phyloP scores from a whole-genome alignment of 202 grass and related monocot genomes.

The Tripidium arundinaceum region DNA sequence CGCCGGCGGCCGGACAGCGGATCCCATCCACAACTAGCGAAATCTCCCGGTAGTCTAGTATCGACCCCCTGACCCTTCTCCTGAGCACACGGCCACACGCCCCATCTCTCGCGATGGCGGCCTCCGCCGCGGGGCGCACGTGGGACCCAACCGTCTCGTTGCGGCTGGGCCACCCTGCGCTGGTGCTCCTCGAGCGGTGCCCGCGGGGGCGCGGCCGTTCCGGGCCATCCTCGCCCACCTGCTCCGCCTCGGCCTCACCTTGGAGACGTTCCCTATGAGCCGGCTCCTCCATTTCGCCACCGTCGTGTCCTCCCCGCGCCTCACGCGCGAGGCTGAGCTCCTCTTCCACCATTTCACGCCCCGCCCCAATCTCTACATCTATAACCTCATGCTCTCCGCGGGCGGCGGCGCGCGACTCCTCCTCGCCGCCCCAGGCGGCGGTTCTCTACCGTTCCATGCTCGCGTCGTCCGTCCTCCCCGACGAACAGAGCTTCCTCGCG shows the following conservation, averaged over 20 bases:
- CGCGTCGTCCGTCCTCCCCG: slow-evolving; percentile 4
- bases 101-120: neutral
- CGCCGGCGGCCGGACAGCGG: neutral
- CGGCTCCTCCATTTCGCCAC: slow-evolving; percentile 50
- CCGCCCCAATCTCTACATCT: slow-evolving; percentile 52
- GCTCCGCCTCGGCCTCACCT: slow-evolving; percentile 45
- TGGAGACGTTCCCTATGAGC: slow-evolving; percentile 54
- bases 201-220: slow-evolving; percentile 19
- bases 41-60: neutral
- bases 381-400: slow-evolving; percentile 49
- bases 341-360: no score
- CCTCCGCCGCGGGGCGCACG: neutral
- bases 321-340: no score
- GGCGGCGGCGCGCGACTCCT: neutral
- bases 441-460: slow-evolving; percentile 44
- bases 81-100: neutral
- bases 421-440: neutral
- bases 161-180: slow-evolving; percentile 45
- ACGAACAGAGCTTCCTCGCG: slow-evolving; percentile 45
- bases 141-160: slow-evolving; percentile 54
- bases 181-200: slow-evolving; percentile 53
- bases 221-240: slow-evolving; percentile 47
- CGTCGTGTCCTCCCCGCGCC: no score
- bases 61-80: neutral
- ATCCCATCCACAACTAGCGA: neutral